Percentiles rank a stretch among this genome's conserved stretches.
Evolutionary conservation across 148 eudicot genomes (phyloP).

Genomic region (Rhododendron griersonianum): DNA sequence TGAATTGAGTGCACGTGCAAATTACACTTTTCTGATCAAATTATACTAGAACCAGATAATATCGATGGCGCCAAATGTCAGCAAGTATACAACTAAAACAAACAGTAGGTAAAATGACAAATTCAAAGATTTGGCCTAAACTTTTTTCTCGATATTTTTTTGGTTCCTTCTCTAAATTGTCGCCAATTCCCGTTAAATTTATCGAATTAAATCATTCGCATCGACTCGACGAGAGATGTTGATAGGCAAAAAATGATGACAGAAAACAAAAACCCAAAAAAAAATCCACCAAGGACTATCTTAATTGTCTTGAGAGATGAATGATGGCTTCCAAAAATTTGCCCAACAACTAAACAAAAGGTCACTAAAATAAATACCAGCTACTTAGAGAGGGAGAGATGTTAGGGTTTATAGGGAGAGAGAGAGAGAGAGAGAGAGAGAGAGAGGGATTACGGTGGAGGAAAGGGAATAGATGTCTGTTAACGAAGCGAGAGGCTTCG

Average conservation of each 20-base stretch:
- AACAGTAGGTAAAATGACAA: background rate
- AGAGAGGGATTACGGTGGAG: constrained; percentile 42
- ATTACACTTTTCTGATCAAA: background rate
- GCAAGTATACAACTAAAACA: background rate
- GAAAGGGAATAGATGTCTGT: constrained; percentile 50
- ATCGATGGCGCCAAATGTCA: background rate
- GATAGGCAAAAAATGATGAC: background rate
- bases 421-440: background rate
- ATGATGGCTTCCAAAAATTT: no score
- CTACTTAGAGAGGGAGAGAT: background rate
- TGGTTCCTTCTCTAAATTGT: no score
- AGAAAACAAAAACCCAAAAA: background rate
- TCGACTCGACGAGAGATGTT: background rate
- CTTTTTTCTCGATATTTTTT: background rate
- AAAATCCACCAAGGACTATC: background rate
- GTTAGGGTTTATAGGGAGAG: background rate
- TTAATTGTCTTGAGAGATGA: no score
- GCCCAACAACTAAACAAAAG: background rate
- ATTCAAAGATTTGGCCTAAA: background rate
- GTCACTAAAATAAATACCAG: background rate
- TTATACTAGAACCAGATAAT: background rate
- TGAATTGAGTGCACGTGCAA: background rate
- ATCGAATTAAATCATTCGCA: no score
- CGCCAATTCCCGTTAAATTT: background rate
- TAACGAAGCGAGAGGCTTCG: constrained; percentile 79